Evolutionary conservation across 768 basidiomycete genomes (phyloP), one percentile per base, ranked within the genome.

Genomic region (Pisolithus orientalis): DNA sequence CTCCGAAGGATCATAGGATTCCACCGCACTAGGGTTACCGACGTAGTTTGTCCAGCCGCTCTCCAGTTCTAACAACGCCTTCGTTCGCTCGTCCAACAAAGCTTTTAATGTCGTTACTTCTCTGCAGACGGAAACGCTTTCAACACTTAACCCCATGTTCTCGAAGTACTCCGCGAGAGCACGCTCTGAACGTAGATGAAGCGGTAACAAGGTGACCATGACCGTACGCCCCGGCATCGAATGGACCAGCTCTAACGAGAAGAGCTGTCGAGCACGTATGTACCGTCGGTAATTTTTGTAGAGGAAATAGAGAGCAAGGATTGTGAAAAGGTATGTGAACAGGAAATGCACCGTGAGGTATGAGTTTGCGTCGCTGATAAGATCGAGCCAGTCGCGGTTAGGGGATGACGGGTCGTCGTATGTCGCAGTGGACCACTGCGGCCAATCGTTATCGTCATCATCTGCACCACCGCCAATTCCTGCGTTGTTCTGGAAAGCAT

Each of bases 221-320:
- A 97, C 88, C 0, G 96, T 97, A 24, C 95, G 84, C 1, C 94
- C 92, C 0, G 94, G 86, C 42, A 97, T 90, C 10, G 92, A 94
- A 62, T 96, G 93, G 11, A 94, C 94, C 16, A 96, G 82, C 65
- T 97, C 94, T 34, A 99, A 75, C 0, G 91, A 90, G 71, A 94
- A 98, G 10, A 96, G 79, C 63, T 98, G 96, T 1, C 96, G 84
- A 0, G 91, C 84, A 24, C 86, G 86, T 52, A 97, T 80, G 72
- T 93, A 96, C 24, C 87, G 83, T 38, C 82, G 78, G 67, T 94
- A 98, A 67, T 94, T 96, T 57, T 83, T 81, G 75, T 92, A 84
- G 49, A 95, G 82, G 71, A 90, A 90, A 54, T 84, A 84, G 52
- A 98, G 79, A 1, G 92, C 80, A 48, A 97, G 82, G 49, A 85